Conservation (phyloP, 108 stramenopile species). For the Mediolabrus comicus region DNA sequence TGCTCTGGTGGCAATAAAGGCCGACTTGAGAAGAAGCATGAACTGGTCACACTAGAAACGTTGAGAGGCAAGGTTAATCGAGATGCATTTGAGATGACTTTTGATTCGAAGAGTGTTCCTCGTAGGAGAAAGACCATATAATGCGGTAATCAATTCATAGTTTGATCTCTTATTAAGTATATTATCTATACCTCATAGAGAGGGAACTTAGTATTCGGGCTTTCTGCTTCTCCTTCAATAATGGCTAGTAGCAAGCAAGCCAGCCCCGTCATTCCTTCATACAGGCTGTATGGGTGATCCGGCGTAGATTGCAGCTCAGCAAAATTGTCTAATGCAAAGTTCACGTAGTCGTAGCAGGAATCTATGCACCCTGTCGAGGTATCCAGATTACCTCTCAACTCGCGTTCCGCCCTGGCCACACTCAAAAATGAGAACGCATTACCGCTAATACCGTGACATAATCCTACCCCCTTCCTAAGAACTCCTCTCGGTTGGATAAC, state of each 20-base stretch:
- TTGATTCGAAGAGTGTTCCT: background rate
- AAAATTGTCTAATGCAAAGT: conserved; percentile 39
- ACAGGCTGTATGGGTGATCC: conserved; percentile 53
- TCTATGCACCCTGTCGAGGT: conserved; percentile 23
- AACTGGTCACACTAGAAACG: background rate
- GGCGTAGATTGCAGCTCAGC: conserved; percentile 23
- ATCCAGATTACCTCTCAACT: background rate
- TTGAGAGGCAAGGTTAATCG: background rate
- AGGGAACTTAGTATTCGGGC: background rate
- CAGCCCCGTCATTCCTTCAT: conserved; percentile 57
- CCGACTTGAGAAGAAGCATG: background rate
- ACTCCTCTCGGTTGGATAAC: conserved; percentile 63
- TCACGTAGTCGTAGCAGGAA: conserved; percentile 27
- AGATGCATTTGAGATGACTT: background rate
- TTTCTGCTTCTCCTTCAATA: background rate
- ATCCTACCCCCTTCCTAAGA: conserved; percentile 62
- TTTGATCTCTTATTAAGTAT: background rate
- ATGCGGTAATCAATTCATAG: too few species aligned
- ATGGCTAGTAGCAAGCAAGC: conserved; percentile 18
- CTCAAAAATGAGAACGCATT: conserved; percentile 70
- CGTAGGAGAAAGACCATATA: background rate
- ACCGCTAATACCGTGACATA: conserved; percentile 76
- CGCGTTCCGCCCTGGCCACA: conserved; percentile 15
- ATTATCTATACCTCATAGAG: background rate
- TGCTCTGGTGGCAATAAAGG: background rate